phyloP scores from a whole-genome alignment of 345 rosid genomes.

The Gossypium anomalum region DNA sequence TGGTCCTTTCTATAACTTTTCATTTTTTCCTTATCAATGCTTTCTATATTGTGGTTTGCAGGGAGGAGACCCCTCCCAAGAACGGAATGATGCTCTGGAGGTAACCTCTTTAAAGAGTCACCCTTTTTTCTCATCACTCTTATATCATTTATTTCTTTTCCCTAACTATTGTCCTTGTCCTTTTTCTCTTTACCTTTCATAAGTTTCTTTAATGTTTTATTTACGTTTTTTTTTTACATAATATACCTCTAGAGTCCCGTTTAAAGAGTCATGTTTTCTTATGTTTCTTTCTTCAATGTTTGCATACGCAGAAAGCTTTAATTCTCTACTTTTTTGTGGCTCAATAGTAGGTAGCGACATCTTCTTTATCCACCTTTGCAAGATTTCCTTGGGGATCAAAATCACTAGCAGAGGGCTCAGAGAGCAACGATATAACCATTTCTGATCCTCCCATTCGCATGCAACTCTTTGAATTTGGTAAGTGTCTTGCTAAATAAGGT shows the following conservation, averaged over 20 bases:
- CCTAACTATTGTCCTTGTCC: background rate
- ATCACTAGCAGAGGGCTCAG: constrained; percentile 27
- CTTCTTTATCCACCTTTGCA: constrained; percentile 58
- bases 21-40: background rate
- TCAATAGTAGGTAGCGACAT: constrained; percentile 54
- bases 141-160: background rate
- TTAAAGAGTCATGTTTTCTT: background rate
- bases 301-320: background rate
- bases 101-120: constrained; percentile 24
- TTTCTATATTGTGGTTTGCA: constrained; percentile 26
- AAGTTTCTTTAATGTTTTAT: background rate
- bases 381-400: constrained; percentile 80
- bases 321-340: background rate
- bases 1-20: background rate
- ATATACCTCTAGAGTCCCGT: background rate
- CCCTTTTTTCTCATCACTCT: background rate
- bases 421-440: constrained; percentile 20
- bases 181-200: background rate
- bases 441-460: constrained; percentile 40
- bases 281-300: background rate
- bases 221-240: background rate
- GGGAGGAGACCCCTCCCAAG: constrained; percentile 75
- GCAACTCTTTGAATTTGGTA: constrained; percentile 84
- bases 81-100: constrained; percentile 61
- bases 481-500: constrained; percentile 9